phyloP scores from a whole-genome alignment of 371 early-diverging fungal species.

The Umbelopsis sp. region DNA sequence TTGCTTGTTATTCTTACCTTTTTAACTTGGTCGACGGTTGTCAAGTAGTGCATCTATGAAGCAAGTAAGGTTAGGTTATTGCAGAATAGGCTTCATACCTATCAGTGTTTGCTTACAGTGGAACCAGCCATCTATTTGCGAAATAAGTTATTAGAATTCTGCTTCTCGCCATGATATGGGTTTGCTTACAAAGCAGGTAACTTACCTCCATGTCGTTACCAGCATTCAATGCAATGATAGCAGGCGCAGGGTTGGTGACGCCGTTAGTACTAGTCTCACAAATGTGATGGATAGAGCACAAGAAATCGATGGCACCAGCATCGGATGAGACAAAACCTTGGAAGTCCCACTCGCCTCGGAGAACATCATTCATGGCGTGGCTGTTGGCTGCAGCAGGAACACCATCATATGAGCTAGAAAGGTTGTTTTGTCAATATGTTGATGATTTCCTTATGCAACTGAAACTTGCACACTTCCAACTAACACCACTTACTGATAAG shows the following conservation, averaged over 20 bases:
- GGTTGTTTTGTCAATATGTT: background rate
- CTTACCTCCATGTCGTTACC: slow-evolving; percentile 24
- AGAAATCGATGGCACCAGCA: slow-evolving; percentile 29
- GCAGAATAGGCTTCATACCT: background rate
- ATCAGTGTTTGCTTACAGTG: slow-evolving; percentile 21
- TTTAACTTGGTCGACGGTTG: slow-evolving; percentile 23
- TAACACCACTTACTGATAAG: slow-evolving; percentile 23
- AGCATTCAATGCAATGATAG: slow-evolving; percentile 24
- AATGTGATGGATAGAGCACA: slow-evolving; percentile 23
- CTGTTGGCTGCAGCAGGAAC: slow-evolving; percentile 27
- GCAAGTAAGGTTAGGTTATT: background rate
- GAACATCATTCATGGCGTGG: slow-evolving; percentile 33
- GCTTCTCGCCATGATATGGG: background rate
- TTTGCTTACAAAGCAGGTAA: background rate
- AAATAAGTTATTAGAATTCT: background rate
- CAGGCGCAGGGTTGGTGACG: slow-evolving; percentile 22
- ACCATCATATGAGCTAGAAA: slow-evolving; percentile 27
- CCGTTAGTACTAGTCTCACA: slow-evolving; percentile 18
- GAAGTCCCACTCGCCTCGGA: slow-evolving; percentile 45
- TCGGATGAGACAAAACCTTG: slow-evolving; percentile 27
- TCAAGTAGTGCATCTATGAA: slow-evolving; percentile 26
- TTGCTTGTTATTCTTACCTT: slow-evolving; percentile 7
- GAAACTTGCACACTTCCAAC: background rate
- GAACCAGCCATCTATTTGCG: slow-evolving; percentile 27
- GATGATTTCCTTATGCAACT: background rate